A percentile compares a stretch with the other conserved stretches of the same genome.
Evolutionary conservation across 805 yeast genomes (phyloP).

Genomic region (Debaryomyces castellii): DNA sequence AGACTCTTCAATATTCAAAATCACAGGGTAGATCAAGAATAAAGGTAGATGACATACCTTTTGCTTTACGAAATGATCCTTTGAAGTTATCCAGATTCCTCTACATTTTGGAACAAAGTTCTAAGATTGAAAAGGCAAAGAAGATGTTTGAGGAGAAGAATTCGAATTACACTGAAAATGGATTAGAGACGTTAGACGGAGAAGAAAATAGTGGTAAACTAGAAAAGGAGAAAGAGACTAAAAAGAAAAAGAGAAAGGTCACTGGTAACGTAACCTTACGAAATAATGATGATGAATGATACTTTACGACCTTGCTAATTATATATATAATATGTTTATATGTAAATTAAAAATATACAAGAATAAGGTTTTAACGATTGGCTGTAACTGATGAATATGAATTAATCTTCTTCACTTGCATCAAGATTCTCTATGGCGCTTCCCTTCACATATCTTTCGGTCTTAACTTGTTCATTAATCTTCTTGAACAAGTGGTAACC

Average conservation of each 20-base stretch:
- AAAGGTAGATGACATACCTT: slow-evolving; percentile 42
- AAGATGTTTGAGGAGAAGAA: slow-evolving; percentile 36
- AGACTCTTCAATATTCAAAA: slow-evolving; percentile 31
- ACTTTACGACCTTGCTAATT: neutral
- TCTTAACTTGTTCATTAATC: slow-evolving; percentile 49
- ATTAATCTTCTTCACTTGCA: slow-evolving; percentile 5
- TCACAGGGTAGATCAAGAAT: slow-evolving; percentile 39
- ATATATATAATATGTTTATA: slow-evolving; percentile 1
- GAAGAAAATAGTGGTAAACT: slow-evolving; percentile 4
- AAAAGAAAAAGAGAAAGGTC: slow-evolving; percentile 8
- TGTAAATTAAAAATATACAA: neutral
- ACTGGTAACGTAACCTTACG: slow-evolving; percentile 4
- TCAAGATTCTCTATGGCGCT: slow-evolving; percentile 49
- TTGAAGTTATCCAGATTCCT: slow-evolving; percentile 39
- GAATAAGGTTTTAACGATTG: neutral
- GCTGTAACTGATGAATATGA: neutral
- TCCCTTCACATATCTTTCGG: slow-evolving; percentile 57
- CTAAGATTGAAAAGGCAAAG: slow-evolving; percentile 38
- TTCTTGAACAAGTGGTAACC: slow-evolving; percentile 10
- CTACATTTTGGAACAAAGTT: slow-evolving; percentile 38
- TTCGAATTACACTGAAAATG: slow-evolving; percentile 14
- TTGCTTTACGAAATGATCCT: slow-evolving; percentile 42
- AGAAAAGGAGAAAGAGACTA: slow-evolving; percentile 4
- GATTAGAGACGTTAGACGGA: slow-evolving; percentile 13
- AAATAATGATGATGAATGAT: slow-evolving; percentile 1